Evolutionary conservation across 306 rosid genomes (phyloP).

Genomic region (Cajanus cajan): DNA sequence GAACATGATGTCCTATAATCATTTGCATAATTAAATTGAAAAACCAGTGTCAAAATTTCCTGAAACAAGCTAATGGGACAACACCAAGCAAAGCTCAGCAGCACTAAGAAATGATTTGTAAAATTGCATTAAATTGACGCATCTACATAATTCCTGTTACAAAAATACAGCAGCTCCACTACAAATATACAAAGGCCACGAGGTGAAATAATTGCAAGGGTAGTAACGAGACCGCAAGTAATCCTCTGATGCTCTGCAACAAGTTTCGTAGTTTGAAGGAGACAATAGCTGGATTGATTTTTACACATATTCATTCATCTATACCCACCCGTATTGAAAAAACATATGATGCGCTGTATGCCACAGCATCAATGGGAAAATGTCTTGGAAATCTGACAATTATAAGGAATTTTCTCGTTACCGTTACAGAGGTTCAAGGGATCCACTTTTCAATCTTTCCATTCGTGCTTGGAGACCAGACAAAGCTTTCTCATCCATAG

Average conservation of each 20-base stretch:
- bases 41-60: slow-evolving; percentile 32
- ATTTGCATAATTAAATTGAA: slow-evolving; percentile 4
- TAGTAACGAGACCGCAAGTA: slow-evolving; percentile 27
- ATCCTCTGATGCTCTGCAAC: slow-evolving; percentile 38
- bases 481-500: slow-evolving; percentile 92
- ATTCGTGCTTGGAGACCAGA: slow-evolving; percentile 99
- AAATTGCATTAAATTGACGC: slow-evolving; percentile 34
- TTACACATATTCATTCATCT: slow-evolving; percentile 31
- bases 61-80: slow-evolving; percentile 15
- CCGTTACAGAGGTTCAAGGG: slow-evolving; percentile 63
- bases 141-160: slow-evolving; percentile 35
- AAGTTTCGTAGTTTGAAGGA: slow-evolving; percentile 24
- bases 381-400: neutral
- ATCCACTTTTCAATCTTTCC: slow-evolving; percentile 97
- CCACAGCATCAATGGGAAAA: slow-evolving; percentile 27
- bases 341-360: slow-evolving; percentile 1
- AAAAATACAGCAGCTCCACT: slow-evolving; percentile 29
- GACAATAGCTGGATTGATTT: slow-evolving; percentile 22
- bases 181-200: slow-evolving; percentile 47
- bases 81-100: slow-evolving; percentile 15
- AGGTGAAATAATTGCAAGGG: slow-evolving; percentile 29
- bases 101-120: slow-evolving; percentile 20
- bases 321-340: slow-evolving; percentile 32
- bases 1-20: slow-evolving; percentile 15
- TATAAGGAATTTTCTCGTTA: neutral